Evolutionary conservation across 2,329 filamentous ascomycete genomes (phyloP).

Genomic region (Phaeosphaeriaceae sp.): DNA sequence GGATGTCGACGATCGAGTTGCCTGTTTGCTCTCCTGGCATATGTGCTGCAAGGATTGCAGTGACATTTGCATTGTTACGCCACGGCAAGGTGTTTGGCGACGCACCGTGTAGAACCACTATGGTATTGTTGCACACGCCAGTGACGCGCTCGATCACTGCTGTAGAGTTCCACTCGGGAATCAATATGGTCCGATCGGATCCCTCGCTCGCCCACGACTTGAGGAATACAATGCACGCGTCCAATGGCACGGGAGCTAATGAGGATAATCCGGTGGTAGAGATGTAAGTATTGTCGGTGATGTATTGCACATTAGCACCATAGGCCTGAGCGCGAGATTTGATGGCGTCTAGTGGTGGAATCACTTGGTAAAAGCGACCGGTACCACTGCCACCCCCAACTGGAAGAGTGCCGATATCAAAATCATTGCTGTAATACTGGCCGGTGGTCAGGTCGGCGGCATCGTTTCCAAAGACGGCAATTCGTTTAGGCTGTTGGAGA

Average conservation of each 20-base stretch:
- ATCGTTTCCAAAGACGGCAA: slow-evolving; percentile 60
- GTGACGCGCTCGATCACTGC: slow-evolving; percentile 53
- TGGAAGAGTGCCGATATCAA: slow-evolving; percentile 54
- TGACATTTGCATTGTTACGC: slow-evolving; percentile 51
- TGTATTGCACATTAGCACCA: slow-evolving; percentile 55
- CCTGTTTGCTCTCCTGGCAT: slow-evolving; percentile 51
- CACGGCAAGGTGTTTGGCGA: slow-evolving; percentile 51
- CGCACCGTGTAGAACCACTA: slow-evolving; percentile 56
- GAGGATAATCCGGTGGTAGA: slow-evolving; percentile 29
- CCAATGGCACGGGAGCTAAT: slow-evolving; percentile 44
- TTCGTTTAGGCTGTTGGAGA: slow-evolving; percentile 57
- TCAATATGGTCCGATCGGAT: slow-evolving; percentile 48
- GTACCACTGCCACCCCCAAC: slow-evolving; percentile 54
- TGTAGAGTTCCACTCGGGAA: slow-evolving; percentile 52
- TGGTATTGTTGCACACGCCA: slow-evolving; percentile 56
- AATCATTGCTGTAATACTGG: slow-evolving; percentile 30
- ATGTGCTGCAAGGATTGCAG: slow-evolving; percentile 51
- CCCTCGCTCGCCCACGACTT: slow-evolving; percentile 61
- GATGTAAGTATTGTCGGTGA: slow-evolving; percentile 50
- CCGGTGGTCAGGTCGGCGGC: slow-evolving; percentile 60
- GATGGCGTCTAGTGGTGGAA: slow-evolving; percentile 53
- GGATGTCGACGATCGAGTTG: slow-evolving; percentile 50
- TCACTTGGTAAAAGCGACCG: slow-evolving; percentile 48
- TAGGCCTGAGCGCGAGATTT: slow-evolving; percentile 33
- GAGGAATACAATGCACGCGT: slow-evolving; percentile 64